Evolutionary conservation across 495 filamentous ascomycete genomes (phyloP), one percentile per base, ranked within the genome.

Genomic region (Xylaria intraflava): DNA sequence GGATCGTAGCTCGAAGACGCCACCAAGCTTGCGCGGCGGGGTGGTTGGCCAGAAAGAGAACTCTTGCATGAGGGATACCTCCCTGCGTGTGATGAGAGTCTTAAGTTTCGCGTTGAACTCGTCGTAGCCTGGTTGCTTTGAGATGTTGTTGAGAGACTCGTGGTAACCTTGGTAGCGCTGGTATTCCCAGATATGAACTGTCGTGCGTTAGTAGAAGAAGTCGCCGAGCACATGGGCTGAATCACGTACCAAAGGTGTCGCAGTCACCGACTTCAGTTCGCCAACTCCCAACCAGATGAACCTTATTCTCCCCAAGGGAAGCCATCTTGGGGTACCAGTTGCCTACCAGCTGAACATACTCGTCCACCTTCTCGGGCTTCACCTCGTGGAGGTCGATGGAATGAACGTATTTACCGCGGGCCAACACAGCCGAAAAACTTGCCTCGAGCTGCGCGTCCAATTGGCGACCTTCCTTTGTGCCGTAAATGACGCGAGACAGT

Each of bases 21-120:
- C 93, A 56, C 93, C 93, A 6, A 98, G 81, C 54, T 85, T 76
- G 30, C 93, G 90, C 0, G 93, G 93, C 0, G 93, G 79, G 0
- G 89, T 90, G 1, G 93, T 98, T 0, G 93, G 93, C 93, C 93
- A 98, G 81, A 98, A 98, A 46, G 88, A 94, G 73, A 98, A 98
- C 68, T 98, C 93, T 68, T 98, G 93, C 93, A 98, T 98, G 26
- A 98, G 78, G 0, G 93, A 96, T 10, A 82, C 86, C 59, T 85
- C 82, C 71, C 95, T 96, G 57, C 82, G 78, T 53, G 76, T 84
- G 62, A 98, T 90, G 50, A 96, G 74, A 17, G 70, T 74, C 63
- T 89, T 88, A 36, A 97, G 83, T 67, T 89, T 86, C 41, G 69
- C 69, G 69, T 95, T 88, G 64, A 95, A 96, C 10, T 81, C 83